phyloP scores from a whole-genome alignment of 768 basidiomycete species.

The Artomyces pyxidatus region DNA sequence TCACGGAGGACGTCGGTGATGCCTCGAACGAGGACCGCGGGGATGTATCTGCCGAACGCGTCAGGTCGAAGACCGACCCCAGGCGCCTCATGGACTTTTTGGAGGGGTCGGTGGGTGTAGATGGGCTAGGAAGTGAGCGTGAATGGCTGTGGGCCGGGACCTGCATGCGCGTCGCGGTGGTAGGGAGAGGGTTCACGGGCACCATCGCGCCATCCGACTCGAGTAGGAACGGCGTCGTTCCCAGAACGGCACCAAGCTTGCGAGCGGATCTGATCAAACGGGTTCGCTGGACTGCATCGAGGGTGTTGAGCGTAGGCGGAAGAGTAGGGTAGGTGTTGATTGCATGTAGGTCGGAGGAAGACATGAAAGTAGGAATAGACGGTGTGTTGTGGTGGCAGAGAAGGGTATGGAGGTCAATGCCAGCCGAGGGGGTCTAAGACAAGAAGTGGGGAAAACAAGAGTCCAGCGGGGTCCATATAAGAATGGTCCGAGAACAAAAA shows the following conservation, averaged over 20 bases:
- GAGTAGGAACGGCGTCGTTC: conserved; percentile 13
- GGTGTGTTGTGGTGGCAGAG: too few species aligned
- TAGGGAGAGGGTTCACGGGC: neutral
- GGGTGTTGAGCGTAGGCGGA: conserved; percentile 11
- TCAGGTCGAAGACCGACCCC: conserved; percentile 1
- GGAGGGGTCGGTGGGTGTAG: neutral
- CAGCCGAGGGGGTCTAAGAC: neutral
- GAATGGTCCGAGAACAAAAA: neutral
- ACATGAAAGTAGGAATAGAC: neutral
- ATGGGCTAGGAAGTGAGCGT: neutral
- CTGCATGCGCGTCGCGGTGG: neutral
- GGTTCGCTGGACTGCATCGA: conserved; percentile 10
- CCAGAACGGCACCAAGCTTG: conserved; percentile 14
- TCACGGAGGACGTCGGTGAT: conserved; percentile 16
- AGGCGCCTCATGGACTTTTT: conserved; percentile 1
- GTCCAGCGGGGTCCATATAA: neutral
- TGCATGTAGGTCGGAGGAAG: neutral
- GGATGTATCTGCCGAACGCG: neutral
- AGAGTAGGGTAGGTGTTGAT: conserved; percentile 1
- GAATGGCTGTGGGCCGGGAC: neutral
- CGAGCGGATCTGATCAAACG: conserved; percentile 15
- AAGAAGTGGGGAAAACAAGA: neutral
- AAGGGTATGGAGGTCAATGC: neutral
- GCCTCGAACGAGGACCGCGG: neutral
- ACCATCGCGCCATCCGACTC: conserved; percentile 7